These are phyloP conservation scores for Durusdinium trenchii DNA, from an alignment of 73 alveolate genomes.

Conservation along the genomic window DNA sequence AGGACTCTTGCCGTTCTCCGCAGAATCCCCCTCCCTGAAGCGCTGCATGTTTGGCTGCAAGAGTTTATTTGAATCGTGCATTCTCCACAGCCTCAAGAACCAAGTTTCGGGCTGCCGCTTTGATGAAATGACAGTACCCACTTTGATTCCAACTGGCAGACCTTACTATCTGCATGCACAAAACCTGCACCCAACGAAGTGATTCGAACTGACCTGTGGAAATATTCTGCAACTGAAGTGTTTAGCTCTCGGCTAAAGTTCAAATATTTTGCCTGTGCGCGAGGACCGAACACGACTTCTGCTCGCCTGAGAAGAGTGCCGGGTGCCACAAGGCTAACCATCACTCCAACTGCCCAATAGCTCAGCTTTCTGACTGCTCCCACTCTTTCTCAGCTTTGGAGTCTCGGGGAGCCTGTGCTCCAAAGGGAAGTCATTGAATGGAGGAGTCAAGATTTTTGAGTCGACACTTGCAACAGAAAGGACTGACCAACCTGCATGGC, in stretches of 20 bases:
- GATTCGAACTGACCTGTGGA: background rate
- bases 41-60: background rate
- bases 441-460: background rate
- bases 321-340: background rate
- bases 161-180: background rate
- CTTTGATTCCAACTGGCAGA: conserved; percentile 68
- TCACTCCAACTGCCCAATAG: background rate
- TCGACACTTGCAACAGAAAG: background rate
- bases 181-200: background rate
- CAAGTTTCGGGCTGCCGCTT: background rate
- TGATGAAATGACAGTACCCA: conserved; percentile 77
- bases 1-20: background rate
- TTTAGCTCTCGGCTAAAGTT: conserved; percentile 39
- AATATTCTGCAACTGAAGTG: background rate
- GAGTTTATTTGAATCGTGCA: background rate
- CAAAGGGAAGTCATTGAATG: too few relatives aligned
- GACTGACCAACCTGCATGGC: conserved; percentile 25
- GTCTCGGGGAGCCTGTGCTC: conserved; percentile 46
- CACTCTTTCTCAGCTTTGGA: conserved; percentile 93
- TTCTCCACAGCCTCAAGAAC: background rate
- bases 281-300: conserved; percentile 89
- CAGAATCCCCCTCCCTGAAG: background rate
- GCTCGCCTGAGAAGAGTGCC: conserved; percentile 41
- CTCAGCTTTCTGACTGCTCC: conserved; percentile 61
- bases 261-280: conserved; percentile 88